Evolutionary conservation across 2,329 filamentous ascomycete genomes (phyloP).

Genomic region (Emergomyces orientalis): DNA sequence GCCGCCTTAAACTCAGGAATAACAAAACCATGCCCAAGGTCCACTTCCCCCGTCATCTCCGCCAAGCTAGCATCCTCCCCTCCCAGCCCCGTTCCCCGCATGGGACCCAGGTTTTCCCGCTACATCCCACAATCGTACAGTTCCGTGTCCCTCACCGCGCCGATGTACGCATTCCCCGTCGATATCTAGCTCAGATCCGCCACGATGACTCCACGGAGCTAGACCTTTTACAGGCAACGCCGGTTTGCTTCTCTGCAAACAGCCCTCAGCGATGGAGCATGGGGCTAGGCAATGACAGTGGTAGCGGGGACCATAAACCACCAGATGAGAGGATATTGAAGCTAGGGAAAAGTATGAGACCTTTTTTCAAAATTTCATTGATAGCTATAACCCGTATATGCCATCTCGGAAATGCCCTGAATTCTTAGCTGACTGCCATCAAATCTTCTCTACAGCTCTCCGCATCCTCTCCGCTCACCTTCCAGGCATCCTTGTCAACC

Average conservation of each 20-base stretch:
- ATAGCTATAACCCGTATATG: not conserved
- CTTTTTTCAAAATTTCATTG: slow-evolving; percentile 4
- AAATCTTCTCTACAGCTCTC: slow-evolving; percentile 38
- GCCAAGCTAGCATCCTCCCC: not conserved
- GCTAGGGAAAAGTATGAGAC: slow-evolving; percentile 50
- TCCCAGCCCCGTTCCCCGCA: not conserved
- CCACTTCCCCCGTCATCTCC: not conserved
- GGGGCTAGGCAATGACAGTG: slow-evolving; percentile 17
- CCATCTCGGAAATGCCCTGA: not conserved
- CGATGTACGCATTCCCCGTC: not conserved
- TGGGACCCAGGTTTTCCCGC: not conserved
- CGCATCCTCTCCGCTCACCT: slow-evolving; percentile 53
- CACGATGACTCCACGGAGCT: not conserved
- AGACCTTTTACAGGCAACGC: slow-evolving; percentile 14
- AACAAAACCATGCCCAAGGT: not conserved
- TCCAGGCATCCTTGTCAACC: slow-evolving; percentile 51
- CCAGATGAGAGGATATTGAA: slow-evolving; percentile 53
- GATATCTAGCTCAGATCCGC: slow-evolving; percentile 7
- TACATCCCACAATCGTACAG: not conserved
- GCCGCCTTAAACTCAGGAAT: not conserved
- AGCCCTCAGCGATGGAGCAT: slow-evolving; percentile 15
- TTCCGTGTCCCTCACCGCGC: not conserved
- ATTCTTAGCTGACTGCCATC: slow-evolving; percentile 1
- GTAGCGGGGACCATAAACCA: slow-evolving; percentile 36
- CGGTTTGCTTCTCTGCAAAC: slow-evolving; percentile 22